A percentile compares a stretch with the other conserved stretches of the same genome.
Conservation (phyloP, 345 rosid species). For the Corymbia maculata region DNA sequence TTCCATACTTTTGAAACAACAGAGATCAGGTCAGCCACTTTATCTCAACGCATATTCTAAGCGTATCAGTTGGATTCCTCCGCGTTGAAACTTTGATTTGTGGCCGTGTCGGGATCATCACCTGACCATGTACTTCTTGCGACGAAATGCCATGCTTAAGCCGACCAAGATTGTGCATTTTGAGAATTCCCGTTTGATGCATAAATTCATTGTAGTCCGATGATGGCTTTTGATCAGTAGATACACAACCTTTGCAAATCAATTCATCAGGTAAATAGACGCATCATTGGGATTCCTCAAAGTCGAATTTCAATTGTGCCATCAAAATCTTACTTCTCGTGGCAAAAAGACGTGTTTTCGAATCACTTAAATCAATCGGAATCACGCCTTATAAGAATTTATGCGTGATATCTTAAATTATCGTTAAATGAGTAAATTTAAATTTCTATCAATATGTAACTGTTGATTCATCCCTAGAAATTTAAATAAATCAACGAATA, state of each 20-base stretch:
- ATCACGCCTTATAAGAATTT: not conserved
- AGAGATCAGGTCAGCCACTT: too few species aligned
- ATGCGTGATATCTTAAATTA: fast-evolving
- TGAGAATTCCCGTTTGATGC: not conserved
- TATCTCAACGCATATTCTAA: too few species aligned
- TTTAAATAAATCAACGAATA: not conserved
- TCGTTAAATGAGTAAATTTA: not conserved
- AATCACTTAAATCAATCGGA: fast-evolving
- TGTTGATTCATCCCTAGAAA: not conserved
- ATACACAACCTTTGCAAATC: not conserved
- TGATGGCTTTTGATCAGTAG: not conserved
- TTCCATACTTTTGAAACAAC: too few species aligned
- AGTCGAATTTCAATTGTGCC: not conserved
- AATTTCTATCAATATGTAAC: not conserved
- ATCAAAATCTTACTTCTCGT: fast-evolving
- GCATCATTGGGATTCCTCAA: not conserved
- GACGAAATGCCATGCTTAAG: not conserved
- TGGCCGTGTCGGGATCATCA: too few species aligned
- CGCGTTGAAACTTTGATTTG: too few species aligned
- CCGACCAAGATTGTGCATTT: fast-evolving
- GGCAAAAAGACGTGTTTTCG: not conserved
- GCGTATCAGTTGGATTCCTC: too few species aligned
- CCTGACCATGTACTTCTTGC: too few species aligned
- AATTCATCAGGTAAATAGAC: not conserved
- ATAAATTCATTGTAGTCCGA: not conserved